Evolutionary conservation across 2,329 filamentous ascomycete genomes (phyloP).

Genomic region (Phyllosticta paracitricarpa): DNA sequence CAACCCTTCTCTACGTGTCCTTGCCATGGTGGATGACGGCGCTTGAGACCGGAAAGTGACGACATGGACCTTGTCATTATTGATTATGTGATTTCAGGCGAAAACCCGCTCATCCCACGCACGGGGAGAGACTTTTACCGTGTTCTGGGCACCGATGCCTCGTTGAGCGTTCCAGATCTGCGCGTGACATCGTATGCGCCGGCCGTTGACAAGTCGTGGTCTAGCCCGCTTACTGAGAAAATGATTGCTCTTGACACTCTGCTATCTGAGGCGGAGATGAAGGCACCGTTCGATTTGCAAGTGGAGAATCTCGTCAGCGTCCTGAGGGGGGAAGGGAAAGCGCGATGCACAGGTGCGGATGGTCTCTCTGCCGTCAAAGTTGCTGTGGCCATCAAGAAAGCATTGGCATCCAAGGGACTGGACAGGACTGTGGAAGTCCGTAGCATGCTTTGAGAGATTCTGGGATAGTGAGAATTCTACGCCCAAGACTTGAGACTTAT

Average conservation of each 20-base stretch:
- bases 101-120: slow-evolving; percentile 45
- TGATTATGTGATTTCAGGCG: slow-evolving; percentile 15
- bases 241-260: slow-evolving; percentile 26
- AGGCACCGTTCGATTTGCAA: slow-evolving; percentile 44
- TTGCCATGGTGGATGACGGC: neutral
- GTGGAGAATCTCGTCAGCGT: slow-evolving; percentile 43
- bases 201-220: slow-evolving; percentile 30
- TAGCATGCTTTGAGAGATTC: neutral
- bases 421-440: neutral
- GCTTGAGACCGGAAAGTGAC: neutral
- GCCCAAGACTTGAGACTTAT: neutral
- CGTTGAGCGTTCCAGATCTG: slow-evolving; percentile 46
- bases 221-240: slow-evolving; percentile 17
- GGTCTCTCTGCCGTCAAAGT: slow-evolving; percentile 44
- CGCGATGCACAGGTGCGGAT: slow-evolving; percentile 40
- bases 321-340: slow-evolving; percentile 31
- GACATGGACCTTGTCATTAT: neutral
- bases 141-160: slow-evolving; percentile 44
- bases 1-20: neutral
- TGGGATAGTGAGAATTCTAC: neutral
- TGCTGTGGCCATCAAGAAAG: slow-evolving; percentile 41
- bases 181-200: slow-evolving; percentile 37
- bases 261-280: slow-evolving; percentile 18
- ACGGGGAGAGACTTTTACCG: slow-evolving; percentile 40
- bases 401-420: slow-evolving; percentile 29